Conservation (phyloP, 2,329 filamentous ascomycete genomes). For the Rhinocladiella mackenziei region DNA sequence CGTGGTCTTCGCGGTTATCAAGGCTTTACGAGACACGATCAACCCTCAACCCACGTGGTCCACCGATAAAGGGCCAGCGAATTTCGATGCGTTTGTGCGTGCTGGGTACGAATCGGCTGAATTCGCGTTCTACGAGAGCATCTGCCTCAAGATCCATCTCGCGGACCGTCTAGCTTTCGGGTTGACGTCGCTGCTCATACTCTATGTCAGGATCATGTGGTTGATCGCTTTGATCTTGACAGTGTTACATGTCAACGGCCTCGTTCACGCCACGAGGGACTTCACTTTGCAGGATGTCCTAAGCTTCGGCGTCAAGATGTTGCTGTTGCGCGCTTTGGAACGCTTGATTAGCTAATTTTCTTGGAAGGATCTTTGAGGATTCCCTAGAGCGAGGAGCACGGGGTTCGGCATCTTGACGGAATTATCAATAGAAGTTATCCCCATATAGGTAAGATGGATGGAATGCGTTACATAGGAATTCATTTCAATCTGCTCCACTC, state of each 20-base stretch:
- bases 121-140: slow-evolving; percentile 1
- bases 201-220: slow-evolving; percentile 5
- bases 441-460: too few species aligned
- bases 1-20: too few species aligned
- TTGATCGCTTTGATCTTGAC: background rate
- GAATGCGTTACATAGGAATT: too few species aligned
- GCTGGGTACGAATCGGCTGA: background rate
- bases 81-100: background rate
- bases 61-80: background rate
- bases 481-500: too few species aligned
- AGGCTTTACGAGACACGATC: too few species aligned
- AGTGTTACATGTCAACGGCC: slow-evolving; percentile 3
- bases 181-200: slow-evolving; percentile 6
- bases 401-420: too few species aligned
- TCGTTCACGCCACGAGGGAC: background rate
- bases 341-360: too few species aligned
- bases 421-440: too few species aligned
- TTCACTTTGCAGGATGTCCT: background rate
- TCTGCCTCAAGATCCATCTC: slow-evolving; percentile 7
- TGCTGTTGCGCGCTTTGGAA: too few species aligned
- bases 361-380: too few species aligned
- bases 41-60: background rate
- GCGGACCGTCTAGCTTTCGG: slow-evolving; percentile 15
- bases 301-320: background rate
- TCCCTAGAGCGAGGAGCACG: too few species aligned